Percentiles rank a stretch among this genome's conserved stretches.
Conservation (phyloP, 345 rosid species). For the Iberis pinnata region DNA sequence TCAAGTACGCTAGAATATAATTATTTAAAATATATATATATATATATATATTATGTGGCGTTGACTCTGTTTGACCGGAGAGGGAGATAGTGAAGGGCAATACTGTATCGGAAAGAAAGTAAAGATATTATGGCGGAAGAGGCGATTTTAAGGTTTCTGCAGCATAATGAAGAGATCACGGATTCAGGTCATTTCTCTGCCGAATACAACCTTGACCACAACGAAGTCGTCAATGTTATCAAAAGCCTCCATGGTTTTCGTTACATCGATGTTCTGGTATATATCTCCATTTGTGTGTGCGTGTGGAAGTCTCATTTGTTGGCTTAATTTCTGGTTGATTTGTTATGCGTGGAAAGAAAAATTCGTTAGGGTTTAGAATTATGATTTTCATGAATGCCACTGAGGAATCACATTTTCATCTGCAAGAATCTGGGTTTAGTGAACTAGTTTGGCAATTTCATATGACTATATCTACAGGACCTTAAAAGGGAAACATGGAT, state of each 20-base stretch:
- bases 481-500: conserved; percentile 38
- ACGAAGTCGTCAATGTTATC: conserved; percentile 58
- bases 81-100: too few species aligned
- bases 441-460: neutral
- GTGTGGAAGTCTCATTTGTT: neutral
- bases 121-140: conserved; percentile 92
- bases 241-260: conserved; percentile 80
- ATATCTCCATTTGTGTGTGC: neutral
- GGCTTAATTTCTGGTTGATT: neutral
- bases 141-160: conserved; percentile 52
- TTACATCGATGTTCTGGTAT: conserved; percentile 62
- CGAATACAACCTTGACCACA: conserved; percentile 50
- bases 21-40: too few species aligned
- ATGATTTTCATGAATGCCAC: too few species aligned
- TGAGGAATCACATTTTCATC: neutral
- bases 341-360: too few species aligned
- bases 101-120: too few species aligned
- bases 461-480: conserved; percentile 36
- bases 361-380: too few species aligned
- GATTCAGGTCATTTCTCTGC: conserved; percentile 66
- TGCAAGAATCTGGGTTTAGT: neutral
- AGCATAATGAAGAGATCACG: conserved; percentile 41
- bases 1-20: too few species aligned
- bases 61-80: too few species aligned
- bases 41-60: too few species aligned